phyloP scores from a whole-genome alignment of 1,284 basidiomycete genomes.

The Prillingera fragicola region DNA sequence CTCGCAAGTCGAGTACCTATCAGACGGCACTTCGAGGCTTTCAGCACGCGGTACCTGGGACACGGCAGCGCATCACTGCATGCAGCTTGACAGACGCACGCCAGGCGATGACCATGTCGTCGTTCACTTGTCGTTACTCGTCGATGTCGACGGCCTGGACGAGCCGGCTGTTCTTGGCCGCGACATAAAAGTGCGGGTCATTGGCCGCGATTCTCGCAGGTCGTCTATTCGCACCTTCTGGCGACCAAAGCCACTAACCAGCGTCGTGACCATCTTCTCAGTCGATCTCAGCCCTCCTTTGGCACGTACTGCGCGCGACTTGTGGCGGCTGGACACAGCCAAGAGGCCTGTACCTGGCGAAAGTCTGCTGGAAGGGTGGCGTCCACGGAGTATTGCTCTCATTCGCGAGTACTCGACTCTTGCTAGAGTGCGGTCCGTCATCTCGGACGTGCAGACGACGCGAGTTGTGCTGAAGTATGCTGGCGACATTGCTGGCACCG shows the following conservation, averaged over 20 bases:
- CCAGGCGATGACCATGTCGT: slow-evolving; percentile 70
- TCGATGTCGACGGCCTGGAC: slow-evolving; percentile 74
- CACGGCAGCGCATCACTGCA: slow-evolving; percentile 81
- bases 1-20: slow-evolving; percentile 64
- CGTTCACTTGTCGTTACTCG: slow-evolving; percentile 67
- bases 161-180: slow-evolving; percentile 78
- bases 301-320: slow-evolving; percentile 77
- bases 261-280: slow-evolving; percentile 59
- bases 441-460: slow-evolving; percentile 84
- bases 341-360: slow-evolving; percentile 91
- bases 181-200: slow-evolving; percentile 82
- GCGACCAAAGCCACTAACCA: slow-evolving; percentile 54
- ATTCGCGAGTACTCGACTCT: slow-evolving; percentile 76
- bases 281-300: slow-evolving; percentile 76
- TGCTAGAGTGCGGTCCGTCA: slow-evolving; percentile 61
- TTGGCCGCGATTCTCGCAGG: slow-evolving; percentile 72
- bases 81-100: slow-evolving; percentile 79
- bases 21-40: slow-evolving; percentile 73
- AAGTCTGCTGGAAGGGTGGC: slow-evolving; percentile 74
- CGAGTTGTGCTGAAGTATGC: slow-evolving; percentile 62
- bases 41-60: slow-evolving; percentile 80
- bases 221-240: slow-evolving; percentile 67
- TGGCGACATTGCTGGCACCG: slow-evolving; percentile 5
- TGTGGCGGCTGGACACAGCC: slow-evolving; percentile 91
- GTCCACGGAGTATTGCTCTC: slow-evolving; percentile 75